phyloP scores from a whole-genome alignment of 805 yeast genomes.

The Wickerhamia fluorescens region DNA sequence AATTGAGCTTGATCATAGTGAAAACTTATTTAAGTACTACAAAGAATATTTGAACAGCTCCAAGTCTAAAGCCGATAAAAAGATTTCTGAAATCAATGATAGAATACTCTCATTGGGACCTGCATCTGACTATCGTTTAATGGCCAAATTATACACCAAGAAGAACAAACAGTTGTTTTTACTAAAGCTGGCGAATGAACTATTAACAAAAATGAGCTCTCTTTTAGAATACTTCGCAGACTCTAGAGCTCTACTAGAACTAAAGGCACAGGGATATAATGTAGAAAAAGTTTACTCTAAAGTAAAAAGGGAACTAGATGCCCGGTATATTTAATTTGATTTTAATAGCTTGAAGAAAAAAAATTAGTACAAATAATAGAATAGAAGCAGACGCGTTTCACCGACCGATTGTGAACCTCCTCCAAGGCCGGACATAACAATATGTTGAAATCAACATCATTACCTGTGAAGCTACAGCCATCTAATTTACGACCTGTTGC shows the following conservation, averaged over 20 bases:
- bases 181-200: slow-evolving; percentile 8
- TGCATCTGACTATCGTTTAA: slow-evolving; percentile 2
- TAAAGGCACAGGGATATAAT: slow-evolving; percentile 2
- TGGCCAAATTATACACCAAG: slow-evolving; percentile 7
- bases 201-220: slow-evolving; percentile 7
- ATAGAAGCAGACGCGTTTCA: too few species aligned
- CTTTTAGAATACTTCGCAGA: slow-evolving; percentile 10
- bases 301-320: slow-evolving; percentile 7
- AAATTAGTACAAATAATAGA: slow-evolving; percentile 3
- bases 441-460: slow-evolving; percentile 6
- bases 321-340: slow-evolving; percentile 5
- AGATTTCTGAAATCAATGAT: slow-evolving; percentile 6
- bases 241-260: slow-evolving; percentile 3
- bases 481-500: slow-evolving; percentile 87
- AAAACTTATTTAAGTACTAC: slow-evolving; percentile 8
- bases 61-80: slow-evolving; percentile 7
- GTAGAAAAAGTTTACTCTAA: slow-evolving; percentile 1
- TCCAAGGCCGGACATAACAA: slow-evolving; percentile 1
- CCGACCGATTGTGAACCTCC: too few species aligned
- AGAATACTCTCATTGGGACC: slow-evolving; percentile 5
- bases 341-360: background rate
- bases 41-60: slow-evolving; percentile 8
- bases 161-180: slow-evolving; percentile 9
- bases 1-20: slow-evolving; percentile 1
- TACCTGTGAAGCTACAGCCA: slow-evolving; percentile 76